Conservation (phyloP, 176 grass and related monocot genomes). For the Leersia perrieri region DNA sequence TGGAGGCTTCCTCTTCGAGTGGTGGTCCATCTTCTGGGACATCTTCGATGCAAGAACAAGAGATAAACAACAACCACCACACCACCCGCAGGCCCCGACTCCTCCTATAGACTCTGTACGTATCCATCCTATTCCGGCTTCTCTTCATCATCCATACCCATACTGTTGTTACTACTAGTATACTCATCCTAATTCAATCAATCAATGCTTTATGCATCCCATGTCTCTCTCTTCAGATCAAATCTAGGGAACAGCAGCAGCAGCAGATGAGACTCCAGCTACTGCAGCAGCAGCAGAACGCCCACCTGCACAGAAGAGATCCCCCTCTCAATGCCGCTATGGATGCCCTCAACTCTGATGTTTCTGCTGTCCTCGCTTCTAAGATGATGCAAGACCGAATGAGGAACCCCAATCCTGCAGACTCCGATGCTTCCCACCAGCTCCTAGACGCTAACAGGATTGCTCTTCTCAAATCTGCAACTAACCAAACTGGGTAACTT, state of each 20-base stretch:
- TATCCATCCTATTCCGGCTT: too few relatives aligned
- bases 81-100: too few relatives aligned
- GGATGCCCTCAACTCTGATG: constrained; percentile 55
- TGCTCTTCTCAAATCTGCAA: constrained; percentile 61
- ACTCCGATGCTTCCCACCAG: constrained; percentile 69
- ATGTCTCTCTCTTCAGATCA: constrained; percentile 46
- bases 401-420: constrained; percentile 60
- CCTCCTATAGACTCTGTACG: constrained; percentile 41
- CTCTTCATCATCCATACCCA: too few relatives aligned
- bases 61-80: constrained; percentile 34
- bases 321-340: constrained; percentile 36
- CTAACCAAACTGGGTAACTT: constrained; percentile 64
- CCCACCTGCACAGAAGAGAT: constrained; percentile 45
- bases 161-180: too few relatives aligned
- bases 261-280: constrained; percentile 67
- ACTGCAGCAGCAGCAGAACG: constrained; percentile 69
- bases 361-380: constrained; percentile 68
- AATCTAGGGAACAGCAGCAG: constrained; percentile 81
- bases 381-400: constrained; percentile 75
- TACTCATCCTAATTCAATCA: too few relatives aligned
- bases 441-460: constrained; percentile 68
- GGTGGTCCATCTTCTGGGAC: constrained; percentile 90
- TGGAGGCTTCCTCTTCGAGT: constrained; percentile 74
- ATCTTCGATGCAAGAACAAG: constrained; percentile 65
- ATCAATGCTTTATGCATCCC: too few relatives aligned